Percentiles rank a stretch among this genome's conserved stretches.
Conservation (phyloP, 2,329 filamentous ascomycete genomes). For the Hypoxylon sp. region DNA sequence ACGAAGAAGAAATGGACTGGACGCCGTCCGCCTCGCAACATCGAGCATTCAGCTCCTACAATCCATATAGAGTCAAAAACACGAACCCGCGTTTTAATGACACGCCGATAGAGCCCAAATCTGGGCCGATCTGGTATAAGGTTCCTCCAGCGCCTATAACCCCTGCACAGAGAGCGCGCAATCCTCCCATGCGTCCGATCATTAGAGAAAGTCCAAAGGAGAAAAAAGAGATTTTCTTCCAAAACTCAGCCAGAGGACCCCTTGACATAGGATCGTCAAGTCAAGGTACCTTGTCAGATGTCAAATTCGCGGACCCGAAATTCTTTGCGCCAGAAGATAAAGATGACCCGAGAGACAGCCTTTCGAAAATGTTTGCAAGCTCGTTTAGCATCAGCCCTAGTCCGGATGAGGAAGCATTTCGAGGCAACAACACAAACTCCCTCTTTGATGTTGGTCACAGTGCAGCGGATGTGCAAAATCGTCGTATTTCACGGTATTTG, state of each 20-base stretch:
- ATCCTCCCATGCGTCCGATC: conserved; percentile 69
- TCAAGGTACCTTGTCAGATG: conserved; percentile 34
- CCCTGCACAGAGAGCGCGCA: conserved; percentile 73
- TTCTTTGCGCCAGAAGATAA: conserved; percentile 51
- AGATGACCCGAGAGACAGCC: conserved; percentile 51
- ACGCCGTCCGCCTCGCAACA: conserved; percentile 70
- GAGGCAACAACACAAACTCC: conserved; percentile 13
- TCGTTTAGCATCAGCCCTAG: conserved; percentile 53
- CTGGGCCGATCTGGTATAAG: conserved; percentile 75
- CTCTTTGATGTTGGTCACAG: conserved; percentile 9
- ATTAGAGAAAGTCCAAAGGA: conserved; percentile 62
- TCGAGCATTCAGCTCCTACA: conserved; percentile 66
- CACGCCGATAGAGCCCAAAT: conserved; percentile 59
- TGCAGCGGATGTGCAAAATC: conserved; percentile 35
- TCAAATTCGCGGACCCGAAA: conserved; percentile 48
- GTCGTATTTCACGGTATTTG: conserved; percentile 41
- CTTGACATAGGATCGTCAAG: conserved; percentile 44
- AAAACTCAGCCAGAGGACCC: conserved; percentile 39
- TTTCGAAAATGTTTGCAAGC: conserved; percentile 52
- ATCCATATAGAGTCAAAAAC: conserved; percentile 57
- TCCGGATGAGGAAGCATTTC: conserved; percentile 46
- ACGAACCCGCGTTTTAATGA: conserved; percentile 62
- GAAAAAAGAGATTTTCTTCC: conserved; percentile 66
- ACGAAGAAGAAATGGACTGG: conserved; percentile 80
- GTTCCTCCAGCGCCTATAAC: conserved; percentile 76